These are phyloP conservation scores for Anthracocystis walkeri DNA, from an alignment of 1,284 basidiomycete species.

Conservation along the genomic window DNA sequence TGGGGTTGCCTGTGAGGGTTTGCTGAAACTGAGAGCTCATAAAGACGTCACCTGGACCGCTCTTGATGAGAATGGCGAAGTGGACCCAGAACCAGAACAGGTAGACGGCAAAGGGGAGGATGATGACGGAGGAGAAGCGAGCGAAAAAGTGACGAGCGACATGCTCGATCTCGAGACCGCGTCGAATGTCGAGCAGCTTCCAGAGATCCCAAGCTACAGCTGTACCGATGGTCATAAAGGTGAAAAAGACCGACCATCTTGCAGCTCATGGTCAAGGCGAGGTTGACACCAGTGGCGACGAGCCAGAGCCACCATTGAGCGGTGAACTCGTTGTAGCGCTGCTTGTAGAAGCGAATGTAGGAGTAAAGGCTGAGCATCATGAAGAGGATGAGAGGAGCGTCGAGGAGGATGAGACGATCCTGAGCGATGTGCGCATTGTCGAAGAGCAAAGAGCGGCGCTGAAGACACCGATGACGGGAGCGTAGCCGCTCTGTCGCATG, in stretches of 20 bases:
- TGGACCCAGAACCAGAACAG: slow-evolving; percentile 97
- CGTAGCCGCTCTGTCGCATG: slow-evolving; percentile 97
- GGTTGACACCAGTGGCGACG: slow-evolving; percentile 86
- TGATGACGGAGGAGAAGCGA: slow-evolving; percentile 85
- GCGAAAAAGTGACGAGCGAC: slow-evolving; percentile 91
- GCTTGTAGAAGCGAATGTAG: slow-evolving; percentile 95
- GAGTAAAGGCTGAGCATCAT: slow-evolving; percentile 91
- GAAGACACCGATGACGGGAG: slow-evolving; percentile 86
- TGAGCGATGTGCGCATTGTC: slow-evolving; percentile 97
- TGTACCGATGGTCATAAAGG: slow-evolving; percentile 87
- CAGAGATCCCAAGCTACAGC: slow-evolving; percentile 94
- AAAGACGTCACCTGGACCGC: slow-evolving; percentile 93
- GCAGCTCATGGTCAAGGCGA: slow-evolving; percentile 95
- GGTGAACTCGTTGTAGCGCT: slow-evolving; percentile 78
- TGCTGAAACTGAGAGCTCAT: slow-evolving; percentile 99
- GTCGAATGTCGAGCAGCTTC: slow-evolving; percentile 89
- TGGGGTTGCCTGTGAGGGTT: slow-evolving; percentile 89
- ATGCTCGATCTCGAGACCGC: slow-evolving; percentile 78
- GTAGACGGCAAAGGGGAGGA: slow-evolving; percentile 89
- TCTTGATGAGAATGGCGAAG: slow-evolving; percentile 88
- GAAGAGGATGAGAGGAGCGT: slow-evolving; percentile 94
- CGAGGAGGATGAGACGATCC: slow-evolving; percentile 93
- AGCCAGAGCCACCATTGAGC: slow-evolving; percentile 92
- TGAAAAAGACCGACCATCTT: slow-evolving; percentile 98
- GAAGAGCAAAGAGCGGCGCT: slow-evolving; percentile 89